phyloP scores from a whole-genome alignment of 2,329 filamentous ascomycete species.

The Diaporthe sp. region DNA sequence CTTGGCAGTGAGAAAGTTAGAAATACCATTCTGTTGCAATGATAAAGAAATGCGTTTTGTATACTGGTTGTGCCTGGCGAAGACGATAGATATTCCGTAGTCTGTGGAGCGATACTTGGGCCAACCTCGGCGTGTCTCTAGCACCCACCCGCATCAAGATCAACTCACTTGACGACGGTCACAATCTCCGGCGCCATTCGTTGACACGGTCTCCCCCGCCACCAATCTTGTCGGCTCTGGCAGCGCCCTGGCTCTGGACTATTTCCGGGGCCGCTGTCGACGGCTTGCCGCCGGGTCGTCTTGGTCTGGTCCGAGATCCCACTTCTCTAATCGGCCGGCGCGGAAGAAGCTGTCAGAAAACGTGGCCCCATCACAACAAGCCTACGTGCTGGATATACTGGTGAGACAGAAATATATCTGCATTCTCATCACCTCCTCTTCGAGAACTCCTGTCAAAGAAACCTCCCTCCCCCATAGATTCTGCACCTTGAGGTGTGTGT shows the following conservation, averaged over 20 bases:
- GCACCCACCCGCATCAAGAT: not conserved
- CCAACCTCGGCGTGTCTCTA: conserved; percentile 9
- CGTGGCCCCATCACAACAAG: not conserved
- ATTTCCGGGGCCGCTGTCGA: not conserved
- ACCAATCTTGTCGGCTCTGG: not conserved
- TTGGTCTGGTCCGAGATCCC: not conserved
- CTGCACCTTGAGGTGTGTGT: no score
- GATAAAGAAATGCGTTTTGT: not conserved
- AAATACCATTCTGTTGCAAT: not conserved
- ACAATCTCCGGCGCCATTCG: conserved; percentile 2
- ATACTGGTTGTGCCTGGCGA: no score
- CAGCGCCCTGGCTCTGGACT: not conserved
- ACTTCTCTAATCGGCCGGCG: not conserved
- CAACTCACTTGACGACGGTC: not conserved
- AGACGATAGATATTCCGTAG: not conserved
- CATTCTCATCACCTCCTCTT: not conserved
- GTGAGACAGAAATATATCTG: not conserved
- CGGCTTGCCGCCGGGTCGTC: not conserved
- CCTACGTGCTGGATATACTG: not conserved
- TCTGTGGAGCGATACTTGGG: not conserved
- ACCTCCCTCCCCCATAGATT: not conserved
- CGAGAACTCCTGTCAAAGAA: not conserved
- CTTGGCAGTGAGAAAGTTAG: not conserved
- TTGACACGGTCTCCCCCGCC: not conserved
- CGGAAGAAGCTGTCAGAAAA: no score